Percentiles rank a stretch among this genome's conserved stretches.
phyloP scores from a whole-genome alignment of 805 yeast genomes.

The Saturnispora serradocipensis region DNA sequence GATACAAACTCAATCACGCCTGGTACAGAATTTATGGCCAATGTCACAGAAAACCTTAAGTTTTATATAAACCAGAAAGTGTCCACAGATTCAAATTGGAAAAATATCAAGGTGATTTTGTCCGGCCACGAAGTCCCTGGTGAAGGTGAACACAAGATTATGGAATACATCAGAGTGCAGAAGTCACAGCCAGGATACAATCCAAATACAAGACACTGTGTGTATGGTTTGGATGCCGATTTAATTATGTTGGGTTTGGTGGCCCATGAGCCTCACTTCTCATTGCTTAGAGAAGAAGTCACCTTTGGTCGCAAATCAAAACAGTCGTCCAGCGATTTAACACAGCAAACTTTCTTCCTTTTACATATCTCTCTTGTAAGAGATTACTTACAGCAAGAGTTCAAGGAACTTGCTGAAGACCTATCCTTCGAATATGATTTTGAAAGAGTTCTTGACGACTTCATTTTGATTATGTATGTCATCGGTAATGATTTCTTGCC shows the following conservation, averaged over 20 bases:
- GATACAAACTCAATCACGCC: constrained; percentile 94
- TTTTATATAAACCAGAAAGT: constrained; percentile 85
- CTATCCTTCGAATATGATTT: constrained; percentile 67
- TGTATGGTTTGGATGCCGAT: constrained; percentile 95
- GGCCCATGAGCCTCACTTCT: constrained; percentile 93
- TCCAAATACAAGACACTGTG: constrained; percentile 82
- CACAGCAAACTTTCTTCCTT: constrained; percentile 72
- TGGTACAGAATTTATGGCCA: constrained; percentile 94
- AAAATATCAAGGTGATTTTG: constrained; percentile 60
- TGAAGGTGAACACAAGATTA: constrained; percentile 96
- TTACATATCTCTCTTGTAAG: constrained; percentile 81
- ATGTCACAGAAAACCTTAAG: constrained; percentile 68
- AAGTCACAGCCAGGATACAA: constrained; percentile 67
- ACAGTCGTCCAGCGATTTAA: constrained; percentile 37
- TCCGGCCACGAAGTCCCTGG: constrained; percentile 97
- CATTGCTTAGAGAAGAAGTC: constrained; percentile 91
- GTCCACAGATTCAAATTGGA: constrained; percentile 82
- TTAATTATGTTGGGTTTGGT: constrained; percentile 86
- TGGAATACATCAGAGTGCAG: constrained; percentile 78
- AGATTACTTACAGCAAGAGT: constrained; percentile 85
- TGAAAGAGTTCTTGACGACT: constrained; percentile 87
- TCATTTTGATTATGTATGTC: constrained; percentile 83
- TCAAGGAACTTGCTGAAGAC: constrained; percentile 55
- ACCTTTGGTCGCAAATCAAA: constrained; percentile 52
- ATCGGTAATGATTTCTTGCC: constrained; percentile 98